These are phyloP conservation scores for Vigna reflexopilosa DNA, from an alignment of 306 rosid genomes.

Conservation along the genomic window DNA sequence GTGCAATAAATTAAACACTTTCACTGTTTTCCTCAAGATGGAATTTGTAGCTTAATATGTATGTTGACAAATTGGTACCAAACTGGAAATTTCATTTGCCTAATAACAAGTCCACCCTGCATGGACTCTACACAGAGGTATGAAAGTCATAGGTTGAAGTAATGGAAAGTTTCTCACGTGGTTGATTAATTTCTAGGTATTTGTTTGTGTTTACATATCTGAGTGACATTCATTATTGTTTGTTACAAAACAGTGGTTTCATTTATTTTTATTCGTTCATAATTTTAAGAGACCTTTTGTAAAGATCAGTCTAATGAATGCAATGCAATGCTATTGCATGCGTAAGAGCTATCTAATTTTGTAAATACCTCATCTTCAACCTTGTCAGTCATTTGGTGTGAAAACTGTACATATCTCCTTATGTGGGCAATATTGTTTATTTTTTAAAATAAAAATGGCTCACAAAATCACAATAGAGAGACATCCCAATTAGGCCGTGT, in stretches of 20 bases:
- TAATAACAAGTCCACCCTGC: constrained; percentile 21
- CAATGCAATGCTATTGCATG: constrained; percentile 2
- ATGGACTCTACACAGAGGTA: constrained; percentile 6
- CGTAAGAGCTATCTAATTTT: neutral
- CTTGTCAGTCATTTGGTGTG: constrained; percentile 15
- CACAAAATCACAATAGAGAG: neutral
- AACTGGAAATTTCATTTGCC: neutral
- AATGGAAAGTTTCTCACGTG: constrained; percentile 1
- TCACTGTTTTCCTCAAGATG: neutral
- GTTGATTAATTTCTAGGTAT: constrained; percentile 15
- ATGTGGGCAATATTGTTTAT: no score
- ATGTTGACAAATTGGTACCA: neutral
- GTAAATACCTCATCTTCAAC: constrained; percentile 2
- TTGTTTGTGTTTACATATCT: constrained; percentile 26
- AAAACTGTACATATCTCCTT: neutral
- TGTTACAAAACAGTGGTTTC: neutral
- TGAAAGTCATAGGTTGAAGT: constrained; percentile 16
- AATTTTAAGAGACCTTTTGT: neutral
- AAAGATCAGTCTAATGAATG: constrained; percentile 14
- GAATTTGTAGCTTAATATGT: constrained; percentile 24
- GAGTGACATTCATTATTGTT: neutral
- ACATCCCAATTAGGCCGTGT: neutral
- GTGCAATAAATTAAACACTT: constrained; percentile 2
- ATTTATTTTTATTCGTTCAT: constrained; percentile 9
- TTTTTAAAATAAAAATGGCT: no score